Evolutionary conservation across 2,329 filamentous ascomycete species (phyloP), one percentile per base, ranked within the genome.

Genomic region (Cladophialophora exuberans): DNA sequence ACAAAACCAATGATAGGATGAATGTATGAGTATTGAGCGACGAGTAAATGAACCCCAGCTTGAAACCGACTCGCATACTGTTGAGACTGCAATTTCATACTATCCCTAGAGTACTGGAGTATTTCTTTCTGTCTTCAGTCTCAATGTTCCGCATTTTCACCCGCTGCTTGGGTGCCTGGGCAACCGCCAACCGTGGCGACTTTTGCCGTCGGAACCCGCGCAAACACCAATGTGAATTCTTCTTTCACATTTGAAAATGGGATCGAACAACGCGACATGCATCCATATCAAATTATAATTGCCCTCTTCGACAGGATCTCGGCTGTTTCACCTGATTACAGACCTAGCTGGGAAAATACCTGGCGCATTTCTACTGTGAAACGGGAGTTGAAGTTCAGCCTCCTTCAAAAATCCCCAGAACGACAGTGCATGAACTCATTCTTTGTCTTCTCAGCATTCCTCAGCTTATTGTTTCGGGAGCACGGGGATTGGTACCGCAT

Each of bases 391-490:
- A 39, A 18, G 11, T 26, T 44, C 52, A 55, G 46, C 43, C 20
- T 33, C 22, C 44, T 38, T 26, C 44, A 50, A 10, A 38, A 18
- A 39, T 26, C 38, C 31, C 15, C 47, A 3, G 15, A 4, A 20
- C 36, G 36, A 30, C 38, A 35, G 22, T 31, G 25, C 36, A 51
- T 30, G 51, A 52, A 45, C 39, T 57, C 59, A 51, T 58, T 60
- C 63, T 63, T 63, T 64, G 63, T 65, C 58, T 54, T 22, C 49
- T 45, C 50, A 52, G 47, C 61, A 64, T 65, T 64, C 62, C 63
- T 65, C 57, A 61, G 62, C 55, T 59, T 66, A 67, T 69, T 69
- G 65, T 69, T 67, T 66, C 66, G 62, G 63, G 59, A 61, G 56
- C 58, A 62, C 62, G 60, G 60, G 65, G 61, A 65, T 66, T 66